These are phyloP conservation scores for Knoxia roxburghii DNA, from an alignment of 257 asterid genomes.

Conservation along the genomic window DNA sequence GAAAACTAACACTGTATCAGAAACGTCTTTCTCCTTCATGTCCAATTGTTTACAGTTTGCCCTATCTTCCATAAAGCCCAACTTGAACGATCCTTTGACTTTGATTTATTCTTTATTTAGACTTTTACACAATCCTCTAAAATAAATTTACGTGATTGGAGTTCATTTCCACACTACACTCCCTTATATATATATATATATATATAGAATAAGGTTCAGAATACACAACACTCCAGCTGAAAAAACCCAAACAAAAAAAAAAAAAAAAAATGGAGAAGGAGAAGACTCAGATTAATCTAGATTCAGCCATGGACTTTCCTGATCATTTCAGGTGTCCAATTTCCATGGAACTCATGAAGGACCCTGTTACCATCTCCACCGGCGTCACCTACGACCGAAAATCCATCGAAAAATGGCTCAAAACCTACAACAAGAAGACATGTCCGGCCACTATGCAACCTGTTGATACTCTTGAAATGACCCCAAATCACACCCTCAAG, in stretches of 20 bases:
- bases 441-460: conserved; percentile 89
- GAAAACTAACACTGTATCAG: too few species aligned
- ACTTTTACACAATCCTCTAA: conserved; percentile 28
- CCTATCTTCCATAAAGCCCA: conserved; percentile 29
- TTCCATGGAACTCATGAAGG: conserved; percentile 90
- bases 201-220: conserved; percentile 9
- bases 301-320: conserved; percentile 49
- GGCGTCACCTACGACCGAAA: conserved; percentile 83
- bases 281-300: conserved; percentile 3
- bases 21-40: conserved; percentile 30
- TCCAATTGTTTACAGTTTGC: conserved; percentile 17
- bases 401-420: conserved; percentile 72
- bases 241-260: too few species aligned
- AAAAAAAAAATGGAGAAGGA: conserved; percentile 1
- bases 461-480: conserved; percentile 35
- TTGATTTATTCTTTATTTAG: conserved; percentile 40
- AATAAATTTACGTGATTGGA: too few species aligned
- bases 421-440: conserved; percentile 49
- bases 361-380: conserved; percentile 76
- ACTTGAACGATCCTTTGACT: conserved; percentile 33
- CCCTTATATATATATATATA: too few species aligned
- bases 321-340: conserved; percentile 80
- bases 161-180: neutral
- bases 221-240: conserved; percentile 4
- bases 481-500: conserved; percentile 79